These are phyloP conservation scores for Salix dunnii DNA, from an alignment of 345 rosid genomes.

Conservation along the genomic window DNA sequence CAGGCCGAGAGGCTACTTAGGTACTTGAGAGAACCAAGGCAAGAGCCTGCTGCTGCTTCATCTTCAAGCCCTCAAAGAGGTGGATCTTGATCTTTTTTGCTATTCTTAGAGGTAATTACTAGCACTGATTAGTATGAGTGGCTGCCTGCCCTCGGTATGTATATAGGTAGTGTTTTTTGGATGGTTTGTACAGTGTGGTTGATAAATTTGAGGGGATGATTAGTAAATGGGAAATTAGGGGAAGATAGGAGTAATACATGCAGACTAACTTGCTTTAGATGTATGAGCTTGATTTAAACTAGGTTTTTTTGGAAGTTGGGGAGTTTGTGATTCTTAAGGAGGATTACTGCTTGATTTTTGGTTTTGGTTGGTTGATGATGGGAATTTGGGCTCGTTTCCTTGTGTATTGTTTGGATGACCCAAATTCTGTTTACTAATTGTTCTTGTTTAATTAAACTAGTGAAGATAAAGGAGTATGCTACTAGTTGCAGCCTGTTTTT, in stretches of 20 bases:
- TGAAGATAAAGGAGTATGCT: conserved; percentile 16
- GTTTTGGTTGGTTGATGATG: conserved; percentile 19
- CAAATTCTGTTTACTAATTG: conserved; percentile 27
- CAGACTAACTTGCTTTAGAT: conserved; percentile 37
- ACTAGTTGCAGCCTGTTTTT: conserved; percentile 6
- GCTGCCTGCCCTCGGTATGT: conserved; percentile 18
- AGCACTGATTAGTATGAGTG: conserved; percentile 11
- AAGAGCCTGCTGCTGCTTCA: conserved; percentile 34
- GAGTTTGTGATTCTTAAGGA: neutral
- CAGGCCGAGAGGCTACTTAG: conserved; percentile 91
- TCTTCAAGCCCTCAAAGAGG: conserved; percentile 48
- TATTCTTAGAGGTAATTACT: conserved; percentile 21
- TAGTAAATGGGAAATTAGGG: conserved; percentile 16
- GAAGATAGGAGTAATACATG: conserved; percentile 19
- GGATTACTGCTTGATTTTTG: conserved; percentile 12
- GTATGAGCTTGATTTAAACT: conserved; percentile 30
- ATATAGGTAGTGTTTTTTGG: conserved; percentile 43
- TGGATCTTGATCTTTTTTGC: neutral
- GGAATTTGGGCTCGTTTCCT: conserved; percentile 26
- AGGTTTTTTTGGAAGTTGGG: conserved; percentile 25
- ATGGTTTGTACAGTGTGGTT: conserved; percentile 55
- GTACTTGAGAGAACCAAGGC: conserved; percentile 69
- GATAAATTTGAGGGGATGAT: conserved; percentile 26
- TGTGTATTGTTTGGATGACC: conserved; percentile 28
- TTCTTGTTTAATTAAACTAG: conserved; percentile 14